Percentiles rank a stretch among this genome's conserved stretches.
Conservation (phyloP, 2,329 filamentous ascomycete species). For the Fusarium citri region DNA sequence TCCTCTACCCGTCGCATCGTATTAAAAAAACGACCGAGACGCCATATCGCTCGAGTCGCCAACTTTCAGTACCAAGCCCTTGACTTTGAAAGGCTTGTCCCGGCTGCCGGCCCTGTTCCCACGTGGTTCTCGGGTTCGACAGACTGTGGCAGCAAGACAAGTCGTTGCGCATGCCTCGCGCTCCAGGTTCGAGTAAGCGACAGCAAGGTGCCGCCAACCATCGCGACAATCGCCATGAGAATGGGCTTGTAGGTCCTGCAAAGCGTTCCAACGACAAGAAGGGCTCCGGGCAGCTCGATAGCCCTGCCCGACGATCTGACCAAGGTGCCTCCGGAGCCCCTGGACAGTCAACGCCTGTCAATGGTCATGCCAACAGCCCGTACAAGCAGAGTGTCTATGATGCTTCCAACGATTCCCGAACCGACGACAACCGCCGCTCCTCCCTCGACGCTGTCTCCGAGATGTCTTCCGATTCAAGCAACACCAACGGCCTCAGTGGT, state of each 20-base stretch:
- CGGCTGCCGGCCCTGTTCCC: conserved; percentile 54
- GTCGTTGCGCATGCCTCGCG: conserved; percentile 69
- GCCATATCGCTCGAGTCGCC: conserved; percentile 27
- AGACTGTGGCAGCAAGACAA: conserved; percentile 50
- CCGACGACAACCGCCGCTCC: conserved; percentile 58
- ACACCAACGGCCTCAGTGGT: conserved; percentile 53
- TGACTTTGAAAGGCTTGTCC: conserved; percentile 46
- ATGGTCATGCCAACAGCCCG: conserved; percentile 51
- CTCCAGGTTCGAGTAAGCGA: conserved; percentile 69
- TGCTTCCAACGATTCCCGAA: conserved; percentile 55
- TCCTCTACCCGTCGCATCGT: conserved; percentile 21
- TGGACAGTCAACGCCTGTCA: conserved; percentile 48
- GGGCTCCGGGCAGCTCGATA: conserved; percentile 60
- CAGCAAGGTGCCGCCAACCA: conserved; percentile 71
- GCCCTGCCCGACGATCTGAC: conserved; percentile 52
- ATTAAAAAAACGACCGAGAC: conserved; percentile 26
- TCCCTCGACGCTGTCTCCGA: conserved; percentile 68
- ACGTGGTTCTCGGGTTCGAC: conserved; percentile 52
- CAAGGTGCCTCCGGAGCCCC: conserved; percentile 46
- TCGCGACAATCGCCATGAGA: conserved; percentile 84
- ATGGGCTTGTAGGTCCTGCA: conserved; percentile 78
- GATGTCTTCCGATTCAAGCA: conserved; percentile 64
- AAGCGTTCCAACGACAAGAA: conserved; percentile 57
- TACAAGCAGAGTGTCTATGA: conserved; percentile 49
- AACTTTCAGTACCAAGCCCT: conserved; percentile 28